A percentile compares a stretch with the other conserved stretches of the same genome.
These are phyloP conservation scores for Nyssa sinensis DNA, from an alignment of 148 eudicot species.

Conservation along the genomic window DNA sequence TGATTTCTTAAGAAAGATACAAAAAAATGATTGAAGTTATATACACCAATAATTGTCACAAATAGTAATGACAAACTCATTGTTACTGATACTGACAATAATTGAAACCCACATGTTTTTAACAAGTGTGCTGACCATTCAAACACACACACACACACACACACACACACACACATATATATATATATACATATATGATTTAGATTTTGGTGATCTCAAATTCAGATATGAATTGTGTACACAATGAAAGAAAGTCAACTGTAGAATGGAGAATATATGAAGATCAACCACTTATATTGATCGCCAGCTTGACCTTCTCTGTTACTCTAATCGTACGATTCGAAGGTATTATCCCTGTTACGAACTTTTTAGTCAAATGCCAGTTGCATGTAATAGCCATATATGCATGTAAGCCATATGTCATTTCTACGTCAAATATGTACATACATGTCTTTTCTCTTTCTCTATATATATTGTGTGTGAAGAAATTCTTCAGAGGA, in stretches of 20 bases:
- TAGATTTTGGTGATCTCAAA: neutral
- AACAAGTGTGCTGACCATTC: no score
- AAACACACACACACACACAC: no score
- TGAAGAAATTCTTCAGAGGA: no score
- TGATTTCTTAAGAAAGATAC: no score
- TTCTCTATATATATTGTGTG: neutral
- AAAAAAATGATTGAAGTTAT: no score
- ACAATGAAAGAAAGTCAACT: neutral
- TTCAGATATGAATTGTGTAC: neutral
- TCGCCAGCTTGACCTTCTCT: neutral
- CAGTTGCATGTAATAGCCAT: neutral
- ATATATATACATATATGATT: no score
- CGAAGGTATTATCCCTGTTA: neutral
- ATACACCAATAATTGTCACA: no score
- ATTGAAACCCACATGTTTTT: no score
- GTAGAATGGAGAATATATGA: neutral
- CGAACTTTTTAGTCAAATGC: neutral
- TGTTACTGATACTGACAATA: no score
- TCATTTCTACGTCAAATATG: conserved; percentile 8
- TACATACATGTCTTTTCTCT: neutral
- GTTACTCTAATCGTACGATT: neutral
- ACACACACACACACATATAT: neutral
- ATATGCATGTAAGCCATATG: conserved; percentile 9
- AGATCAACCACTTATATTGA: neutral
- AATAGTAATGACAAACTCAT: no score